phyloP scores from a whole-genome alignment of 768 basidiomycete genomes.

The Stropharia rugosoannulata region DNA sequence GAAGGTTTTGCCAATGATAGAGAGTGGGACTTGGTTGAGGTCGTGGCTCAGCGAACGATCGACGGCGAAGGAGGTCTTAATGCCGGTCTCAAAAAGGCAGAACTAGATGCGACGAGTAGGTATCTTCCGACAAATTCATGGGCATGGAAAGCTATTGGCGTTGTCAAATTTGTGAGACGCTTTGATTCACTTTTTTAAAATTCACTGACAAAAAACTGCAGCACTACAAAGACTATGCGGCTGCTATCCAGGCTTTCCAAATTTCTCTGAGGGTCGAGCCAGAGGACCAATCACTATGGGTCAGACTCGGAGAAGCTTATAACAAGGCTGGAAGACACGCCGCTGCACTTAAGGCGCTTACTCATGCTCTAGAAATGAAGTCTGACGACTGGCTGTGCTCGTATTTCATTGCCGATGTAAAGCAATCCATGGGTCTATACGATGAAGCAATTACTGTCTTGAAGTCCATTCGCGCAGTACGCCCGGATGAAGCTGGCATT shows the following conservation, averaged over 20 bases:
- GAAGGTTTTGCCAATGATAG: conserved; percentile 89
- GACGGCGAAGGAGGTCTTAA: conserved; percentile 87
- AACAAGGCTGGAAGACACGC: conserved; percentile 83
- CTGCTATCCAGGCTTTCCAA: conserved; percentile 83
- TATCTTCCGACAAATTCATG: conserved; percentile 83
- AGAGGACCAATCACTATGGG: conserved; percentile 82
- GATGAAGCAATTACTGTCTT: conserved; percentile 73
- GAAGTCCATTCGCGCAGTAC: conserved; percentile 48
- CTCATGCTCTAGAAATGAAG: conserved; percentile 68
- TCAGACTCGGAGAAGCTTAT: conserved; percentile 91
- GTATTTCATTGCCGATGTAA: conserved; percentile 85
- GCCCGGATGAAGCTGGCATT: conserved; percentile 71
- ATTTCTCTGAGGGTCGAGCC: conserved; percentile 79
- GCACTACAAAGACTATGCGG: conserved; percentile 66
- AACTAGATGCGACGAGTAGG: conserved; percentile 39
- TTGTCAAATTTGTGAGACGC: conserved; percentile 80
- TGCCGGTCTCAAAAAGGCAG: conserved; percentile 45
- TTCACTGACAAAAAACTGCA: conserved; percentile 23
- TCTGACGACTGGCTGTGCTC: conserved; percentile 81
- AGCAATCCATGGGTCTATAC: conserved; percentile 72
- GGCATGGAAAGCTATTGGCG: conserved; percentile 97
- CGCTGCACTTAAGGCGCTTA: conserved; percentile 86
- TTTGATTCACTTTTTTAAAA: conserved; percentile 6
- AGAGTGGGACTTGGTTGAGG: conserved; percentile 95
- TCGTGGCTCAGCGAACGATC: conserved; percentile 90